These are phyloP conservation scores for Verticillium isaacii DNA, from an alignment of 2,329 filamentous ascomycete genomes.

Conservation along the genomic window DNA sequence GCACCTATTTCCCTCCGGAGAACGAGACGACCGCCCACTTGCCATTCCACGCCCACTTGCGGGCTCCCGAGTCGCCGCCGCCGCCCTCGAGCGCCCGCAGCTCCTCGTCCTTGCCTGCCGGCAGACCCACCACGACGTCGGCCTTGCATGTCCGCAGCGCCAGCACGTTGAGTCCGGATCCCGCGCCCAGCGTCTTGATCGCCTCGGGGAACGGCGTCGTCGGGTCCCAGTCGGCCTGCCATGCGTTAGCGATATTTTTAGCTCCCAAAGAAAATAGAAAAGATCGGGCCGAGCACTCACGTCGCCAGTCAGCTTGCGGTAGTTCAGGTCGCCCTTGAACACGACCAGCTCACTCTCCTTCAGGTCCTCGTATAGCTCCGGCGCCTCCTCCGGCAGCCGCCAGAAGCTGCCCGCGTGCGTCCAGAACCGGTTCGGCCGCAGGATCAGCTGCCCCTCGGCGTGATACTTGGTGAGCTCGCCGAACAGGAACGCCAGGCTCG, in stretches of 20 bases:
- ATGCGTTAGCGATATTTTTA: not conserved
- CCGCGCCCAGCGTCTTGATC: slow-evolving; percentile 77
- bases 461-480: slow-evolving; percentile 76
- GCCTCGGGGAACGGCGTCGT: slow-evolving; percentile 82
- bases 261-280: no score
- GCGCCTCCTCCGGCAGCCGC: slow-evolving; percentile 68
- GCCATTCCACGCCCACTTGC: slow-evolving; percentile 92
- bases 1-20: slow-evolving; percentile 27
- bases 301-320: slow-evolving; percentile 86
- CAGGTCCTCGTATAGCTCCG: slow-evolving; percentile 69
- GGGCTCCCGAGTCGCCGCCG: slow-evolving; percentile 63
- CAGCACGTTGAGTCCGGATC: slow-evolving; percentile 78
- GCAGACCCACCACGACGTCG: slow-evolving; percentile 88
- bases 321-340: slow-evolving; percentile 97
- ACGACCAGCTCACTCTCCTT: slow-evolving; percentile 81
- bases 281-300: slow-evolving; percentile 44
- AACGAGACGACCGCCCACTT: slow-evolving; percentile 96
- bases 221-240: slow-evolving; percentile 71
- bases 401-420: slow-evolving; percentile 84
- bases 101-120: slow-evolving; percentile 76
- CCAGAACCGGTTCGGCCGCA: slow-evolving; percentile 89
- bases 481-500: slow-evolving; percentile 72
- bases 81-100: slow-evolving; percentile 64
- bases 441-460: slow-evolving; percentile 73
- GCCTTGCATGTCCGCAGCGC: slow-evolving; percentile 94